Percentiles rank a stretch among this genome's conserved stretches.
phyloP scores from a whole-genome alignment of 352 stramenopile species.

The Hyaloperonospora brassicae region DNA sequence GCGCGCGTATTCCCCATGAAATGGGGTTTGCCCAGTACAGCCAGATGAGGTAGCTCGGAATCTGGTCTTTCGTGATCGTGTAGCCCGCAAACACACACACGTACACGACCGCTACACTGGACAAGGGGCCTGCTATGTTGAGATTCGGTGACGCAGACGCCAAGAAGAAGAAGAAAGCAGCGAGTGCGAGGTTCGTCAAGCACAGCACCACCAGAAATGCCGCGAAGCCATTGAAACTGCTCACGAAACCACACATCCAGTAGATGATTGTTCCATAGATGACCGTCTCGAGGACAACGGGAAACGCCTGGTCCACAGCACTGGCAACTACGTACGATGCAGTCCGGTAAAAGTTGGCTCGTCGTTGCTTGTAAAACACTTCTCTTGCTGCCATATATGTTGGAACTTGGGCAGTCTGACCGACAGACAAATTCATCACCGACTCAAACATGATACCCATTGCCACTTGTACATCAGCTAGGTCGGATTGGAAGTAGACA shows the following conservation, averaged over 20 bases:
- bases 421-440: slow-evolving; percentile 66
- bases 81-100: slow-evolving; percentile 67
- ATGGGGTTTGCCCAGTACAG: slow-evolving; percentile 74
- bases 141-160: slow-evolving; percentile 51
- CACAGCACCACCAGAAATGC: too few species aligned
- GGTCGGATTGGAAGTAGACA: slow-evolving; percentile 37
- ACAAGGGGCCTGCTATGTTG: slow-evolving; percentile 28
- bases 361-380: slow-evolving; percentile 76
- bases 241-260: slow-evolving; percentile 53
- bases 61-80: slow-evolving; percentile 57
- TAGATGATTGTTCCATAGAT: slow-evolving; percentile 71
- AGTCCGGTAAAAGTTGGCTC: slow-evolving; percentile 66
- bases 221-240: too few species aligned
- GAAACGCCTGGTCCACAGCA: slow-evolving; percentile 15
- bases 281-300: slow-evolving; percentile 37
- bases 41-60: slow-evolving; percentile 69
- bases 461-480: slow-evolving; percentile 26
- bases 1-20: slow-evolving; percentile 25
- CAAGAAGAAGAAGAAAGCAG: slow-evolving; percentile 49
- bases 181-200: too few species aligned
- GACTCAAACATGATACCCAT: slow-evolving; percentile 72
- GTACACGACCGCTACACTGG: slow-evolving; percentile 29
- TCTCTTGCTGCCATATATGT: slow-evolving; percentile 54
- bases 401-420: slow-evolving; percentile 55
- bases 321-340: slow-evolving; percentile 54